These are phyloP conservation scores for Porcisia hertigi DNA, from an alignment of 208 protist species.

Conservation along the genomic window DNA sequence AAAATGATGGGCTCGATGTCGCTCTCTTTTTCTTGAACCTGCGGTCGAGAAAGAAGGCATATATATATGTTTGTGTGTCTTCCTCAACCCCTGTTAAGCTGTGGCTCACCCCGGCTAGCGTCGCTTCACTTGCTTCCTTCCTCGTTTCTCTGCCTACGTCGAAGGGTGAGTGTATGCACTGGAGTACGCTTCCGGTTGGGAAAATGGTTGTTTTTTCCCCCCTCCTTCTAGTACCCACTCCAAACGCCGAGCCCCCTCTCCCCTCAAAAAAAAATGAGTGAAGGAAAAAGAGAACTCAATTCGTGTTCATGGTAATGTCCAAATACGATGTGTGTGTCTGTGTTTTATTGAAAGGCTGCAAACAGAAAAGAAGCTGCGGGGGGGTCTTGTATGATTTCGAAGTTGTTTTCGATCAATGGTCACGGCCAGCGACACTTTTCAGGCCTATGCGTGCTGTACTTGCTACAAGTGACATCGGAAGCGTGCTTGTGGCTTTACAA, in stretches of 20 bases:
- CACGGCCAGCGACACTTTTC: not conserved
- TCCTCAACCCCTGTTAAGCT: not conserved
- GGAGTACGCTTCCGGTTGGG: not conserved
- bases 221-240: not conserved
- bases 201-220: too few relatives aligned
- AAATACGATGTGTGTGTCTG: not conserved
- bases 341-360: not conserved
- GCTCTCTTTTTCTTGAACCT: constrained; percentile 5
- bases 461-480: not conserved
- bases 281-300: not conserved
- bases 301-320: not conserved
- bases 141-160: not conserved
- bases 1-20: not conserved
- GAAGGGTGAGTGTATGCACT: not conserved
- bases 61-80: not conserved
- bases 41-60: not conserved
- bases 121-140: constrained; percentile 1
- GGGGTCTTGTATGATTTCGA: not conserved
- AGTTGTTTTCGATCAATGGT: not conserved
- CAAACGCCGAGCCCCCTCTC: not conserved
- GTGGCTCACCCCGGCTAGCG: not conserved
- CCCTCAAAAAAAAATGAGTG: not conserved
- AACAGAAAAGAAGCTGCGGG: not conserved
- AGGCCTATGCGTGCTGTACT: not conserved
- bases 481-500: not conserved